A percentile compares a stretch with the other conserved stretches of the same genome.
phyloP scores from a whole-genome alignment of 768 basidiomycete species.

The Serendipita indica region DNA sequence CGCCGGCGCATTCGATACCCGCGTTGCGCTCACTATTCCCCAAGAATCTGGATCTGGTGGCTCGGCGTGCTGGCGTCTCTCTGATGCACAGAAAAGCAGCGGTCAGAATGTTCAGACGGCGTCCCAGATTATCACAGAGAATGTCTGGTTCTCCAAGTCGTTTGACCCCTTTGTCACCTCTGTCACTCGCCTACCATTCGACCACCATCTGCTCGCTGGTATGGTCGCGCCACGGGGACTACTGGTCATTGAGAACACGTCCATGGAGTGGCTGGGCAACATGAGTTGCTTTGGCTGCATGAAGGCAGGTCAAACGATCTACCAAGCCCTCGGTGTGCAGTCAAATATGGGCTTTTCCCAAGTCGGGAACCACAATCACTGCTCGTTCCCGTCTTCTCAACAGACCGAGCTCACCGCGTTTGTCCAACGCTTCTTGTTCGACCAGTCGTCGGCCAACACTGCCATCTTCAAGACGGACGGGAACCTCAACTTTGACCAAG shows the following conservation, averaged over 20 bases:
- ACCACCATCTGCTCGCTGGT: conserved; percentile 15
- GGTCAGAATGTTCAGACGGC: conserved; percentile 15
- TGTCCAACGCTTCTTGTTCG: conserved; percentile 15
- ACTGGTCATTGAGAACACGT: conserved; percentile 15
- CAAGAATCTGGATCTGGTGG: conserved; percentile 17
- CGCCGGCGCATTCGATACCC: conserved; percentile 16
- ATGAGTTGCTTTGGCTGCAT: conserved; percentile 15
- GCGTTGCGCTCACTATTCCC: conserved; percentile 16
- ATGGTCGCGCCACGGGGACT: conserved; percentile 16
- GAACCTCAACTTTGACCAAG: conserved; percentile 11
- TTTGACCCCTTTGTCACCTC: conserved; percentile 15
- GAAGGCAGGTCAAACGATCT: conserved; percentile 14
- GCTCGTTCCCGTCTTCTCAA: conserved; percentile 13
- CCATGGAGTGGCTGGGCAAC: conserved; percentile 14
- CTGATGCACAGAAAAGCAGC: conserved; percentile 11
- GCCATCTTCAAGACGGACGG: conserved; percentile 14
- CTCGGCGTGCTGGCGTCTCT: conserved; percentile 16
- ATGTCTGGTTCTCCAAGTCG: conserved; percentile 15
- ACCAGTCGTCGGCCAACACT: conserved; percentile 14
- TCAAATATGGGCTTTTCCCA: conserved; percentile 14
- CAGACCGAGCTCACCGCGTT: conserved; percentile 14
- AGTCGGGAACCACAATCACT: conserved; percentile 15
- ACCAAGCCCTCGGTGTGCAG: conserved; percentile 13
- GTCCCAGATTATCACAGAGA: conserved; percentile 16
- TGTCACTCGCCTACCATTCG: conserved; percentile 13